Base-by-base conservation (phyloP, 257 asterid genomes). In the Galeopsis tetrahit region DNA sequence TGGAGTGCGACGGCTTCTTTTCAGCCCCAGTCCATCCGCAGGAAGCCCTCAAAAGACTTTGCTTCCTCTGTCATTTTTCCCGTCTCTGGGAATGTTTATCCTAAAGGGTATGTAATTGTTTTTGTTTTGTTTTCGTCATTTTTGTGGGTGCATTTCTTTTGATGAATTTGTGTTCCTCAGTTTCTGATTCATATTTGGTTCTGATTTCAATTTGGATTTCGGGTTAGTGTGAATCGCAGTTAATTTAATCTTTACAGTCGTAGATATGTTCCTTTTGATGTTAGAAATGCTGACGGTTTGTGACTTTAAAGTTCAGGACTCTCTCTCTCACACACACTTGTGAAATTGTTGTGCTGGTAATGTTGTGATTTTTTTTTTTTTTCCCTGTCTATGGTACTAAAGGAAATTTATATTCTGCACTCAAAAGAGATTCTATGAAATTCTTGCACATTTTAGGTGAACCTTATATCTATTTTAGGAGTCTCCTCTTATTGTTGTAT, bases 41-140 rank as follows among this genome's bases (percentile, higher is more conserved):
- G 69, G 43, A 75, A 51, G 33, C 74, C 15, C 43, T 32, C 53
- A 2, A 74, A 74, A 58, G 69, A 70, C 17, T 75, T 46, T 71
- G 78, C 74, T 34, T 87, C 97, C 68, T 90, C 98, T 58, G 85
- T 90, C 67, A 34, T 90, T 75, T 86, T 90, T 62, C 97, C 96
- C 4, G 81, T 93, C 63, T 53, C 86, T 39, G 97, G 98, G 62
- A 90, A 89, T 79, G 96, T 90, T 74, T 93, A 89, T 86, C 98
- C 98, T 1, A 68, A 81, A 63, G 98, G 98, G 98, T 93, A 61
- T 17, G 76, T 0, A 15, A 10, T 59, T 39, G 31, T 17, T 65
- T 9, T 39, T 46, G 44, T 10, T 73, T 44, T 7, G 11, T 0
- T 63, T 64, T 52, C 10, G 35, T 52, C 17, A 28, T 32, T 62